These are phyloP conservation scores for Suhomyces bolitotheri DNA, from an alignment of 1,139 yeast species.

Conservation along the genomic window DNA sequence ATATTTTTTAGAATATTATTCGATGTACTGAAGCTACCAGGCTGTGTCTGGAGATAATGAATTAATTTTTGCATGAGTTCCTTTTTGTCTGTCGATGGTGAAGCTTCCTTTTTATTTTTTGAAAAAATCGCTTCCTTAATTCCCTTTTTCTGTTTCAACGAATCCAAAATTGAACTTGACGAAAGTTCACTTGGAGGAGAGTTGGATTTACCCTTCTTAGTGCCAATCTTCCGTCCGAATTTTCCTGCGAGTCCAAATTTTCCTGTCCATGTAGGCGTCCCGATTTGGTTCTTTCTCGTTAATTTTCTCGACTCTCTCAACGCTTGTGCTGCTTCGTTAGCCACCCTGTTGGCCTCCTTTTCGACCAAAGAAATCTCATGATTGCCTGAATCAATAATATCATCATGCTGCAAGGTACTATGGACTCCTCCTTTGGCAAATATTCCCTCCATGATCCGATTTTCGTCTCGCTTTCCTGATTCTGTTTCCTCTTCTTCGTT, in stretches of 20 bases:
- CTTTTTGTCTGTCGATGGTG: constrained; percentile 26
- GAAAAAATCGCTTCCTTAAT: constrained; percentile 11
- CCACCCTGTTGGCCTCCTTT: constrained; percentile 74
- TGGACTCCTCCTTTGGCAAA: constrained; percentile 75
- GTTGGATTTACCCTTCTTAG: constrained; percentile 2
- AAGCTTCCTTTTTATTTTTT: constrained; percentile 17
- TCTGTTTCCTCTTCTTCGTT: constrained; percentile 29
- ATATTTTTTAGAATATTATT: constrained; percentile 56
- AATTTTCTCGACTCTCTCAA: constrained; percentile 64
- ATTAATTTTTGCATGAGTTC: constrained; percentile 38
- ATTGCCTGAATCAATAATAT: constrained; percentile 57
- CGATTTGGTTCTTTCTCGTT: constrained; percentile 65
- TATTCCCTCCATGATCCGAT: constrained; percentile 70
- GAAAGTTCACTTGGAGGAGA: constrained; percentile 17
- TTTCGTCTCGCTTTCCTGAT: constrained; percentile 48
- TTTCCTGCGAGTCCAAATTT: constrained; percentile 81
- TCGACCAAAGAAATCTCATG: constrained; percentile 59
- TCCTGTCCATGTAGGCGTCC: constrained; percentile 97
- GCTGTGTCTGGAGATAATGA: constrained; percentile 32
- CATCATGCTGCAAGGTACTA: constrained; percentile 77
- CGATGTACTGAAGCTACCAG: constrained; percentile 53
- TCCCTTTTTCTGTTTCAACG: constrained; percentile 25
- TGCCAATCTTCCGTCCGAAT: constrained; percentile 28
- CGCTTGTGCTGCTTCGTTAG: constrained; percentile 74
- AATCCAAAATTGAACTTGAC: constrained; percentile 35